Percentiles rank a stretch among this genome's conserved stretches.
Conservation (phyloP, 1,139 yeast species). For the Debaryomyces robertsiae region DNA sequence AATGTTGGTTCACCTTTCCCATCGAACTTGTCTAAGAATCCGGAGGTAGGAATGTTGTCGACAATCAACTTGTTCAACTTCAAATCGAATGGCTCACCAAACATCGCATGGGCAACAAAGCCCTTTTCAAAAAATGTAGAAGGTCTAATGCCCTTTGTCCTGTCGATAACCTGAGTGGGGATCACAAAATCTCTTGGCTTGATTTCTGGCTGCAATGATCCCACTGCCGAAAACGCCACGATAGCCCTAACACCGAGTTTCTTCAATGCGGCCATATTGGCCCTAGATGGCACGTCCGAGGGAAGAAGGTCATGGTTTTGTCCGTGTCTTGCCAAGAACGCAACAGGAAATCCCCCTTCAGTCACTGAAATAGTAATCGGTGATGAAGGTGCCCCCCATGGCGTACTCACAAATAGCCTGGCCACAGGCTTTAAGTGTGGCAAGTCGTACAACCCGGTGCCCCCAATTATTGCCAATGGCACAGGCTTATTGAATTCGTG, state of each 20-base stretch:
- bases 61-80: constrained; percentile 67
- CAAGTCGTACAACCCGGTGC: constrained; percentile 93
- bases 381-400: constrained; percentile 97
- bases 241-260: constrained; percentile 83
- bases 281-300: constrained; percentile 87
- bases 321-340: constrained; percentile 96
- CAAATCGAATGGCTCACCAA: constrained; percentile 94
- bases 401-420: constrained; percentile 75
- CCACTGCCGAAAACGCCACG: constrained; percentile 94
- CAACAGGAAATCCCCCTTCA: constrained; percentile 76
- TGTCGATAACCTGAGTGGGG: constrained; percentile 93
- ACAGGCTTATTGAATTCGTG: constrained; percentile 50
- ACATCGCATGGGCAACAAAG: constrained; percentile 94
- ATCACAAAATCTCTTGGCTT: constrained; percentile 92
- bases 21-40: constrained; percentile 56
- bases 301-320: constrained; percentile 86
- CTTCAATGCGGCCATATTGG: constrained; percentile 95
- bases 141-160: constrained; percentile 93
- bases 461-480: constrained; percentile 88
- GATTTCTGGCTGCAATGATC: constrained; percentile 86
- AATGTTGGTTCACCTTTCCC: constrained; percentile 43
- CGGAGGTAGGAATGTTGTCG: constrained; percentile 53
- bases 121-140: constrained; percentile 91
- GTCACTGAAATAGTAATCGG: constrained; percentile 88
- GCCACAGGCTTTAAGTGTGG: constrained; percentile 87